phyloP scores from a whole-genome alignment of 805 yeast species.

The Clavispora phyllophila region DNA sequence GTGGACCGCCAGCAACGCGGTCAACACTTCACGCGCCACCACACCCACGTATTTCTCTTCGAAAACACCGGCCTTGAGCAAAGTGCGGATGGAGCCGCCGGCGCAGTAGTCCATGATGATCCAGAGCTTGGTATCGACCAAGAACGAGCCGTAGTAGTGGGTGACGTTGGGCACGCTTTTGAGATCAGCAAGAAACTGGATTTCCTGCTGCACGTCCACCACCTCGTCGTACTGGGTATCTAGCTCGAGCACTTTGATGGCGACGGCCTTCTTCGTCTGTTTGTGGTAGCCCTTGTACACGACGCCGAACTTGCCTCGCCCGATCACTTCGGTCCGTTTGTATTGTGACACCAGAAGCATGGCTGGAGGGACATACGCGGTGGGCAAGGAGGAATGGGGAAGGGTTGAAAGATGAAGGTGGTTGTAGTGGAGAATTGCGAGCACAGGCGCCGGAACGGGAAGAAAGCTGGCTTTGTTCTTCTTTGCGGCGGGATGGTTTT shows the following conservation, averaged over 20 bases:
- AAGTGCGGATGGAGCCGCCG: conserved; percentile 89
- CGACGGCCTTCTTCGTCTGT: conserved; percentile 73
- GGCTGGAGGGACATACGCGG: neutral
- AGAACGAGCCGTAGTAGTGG: conserved; percentile 82
- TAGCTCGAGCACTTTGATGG: conserved; percentile 86
- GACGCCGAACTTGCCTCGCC: conserved; percentile 94
- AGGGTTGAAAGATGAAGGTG: too few relatives aligned
- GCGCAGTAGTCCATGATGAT: conserved; percentile 97
- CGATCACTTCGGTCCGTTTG: conserved; percentile 84
- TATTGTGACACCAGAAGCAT: conserved; percentile 29
- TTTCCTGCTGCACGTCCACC: conserved; percentile 88
- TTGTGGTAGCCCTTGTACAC: conserved; percentile 82
- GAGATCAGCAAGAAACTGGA: conserved; percentile 77
- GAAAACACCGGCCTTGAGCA: conserved; percentile 78
- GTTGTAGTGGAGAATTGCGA: neutral
- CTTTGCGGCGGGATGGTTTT: too few relatives aligned
- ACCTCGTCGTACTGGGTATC: conserved; percentile 95
- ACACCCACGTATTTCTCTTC: conserved; percentile 83
- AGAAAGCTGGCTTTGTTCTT: too few relatives aligned
- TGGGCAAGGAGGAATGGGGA: neutral
- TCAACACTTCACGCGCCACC: conserved; percentile 74
- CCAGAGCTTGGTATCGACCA: conserved; percentile 91
- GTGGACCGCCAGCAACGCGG: conserved; percentile 79
- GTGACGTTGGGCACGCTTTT: conserved; percentile 88
- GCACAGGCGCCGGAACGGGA: too few relatives aligned